phyloP scores from a whole-genome alignment of 1,284 basidiomycete species.

The Prillingera fragicola region DNA sequence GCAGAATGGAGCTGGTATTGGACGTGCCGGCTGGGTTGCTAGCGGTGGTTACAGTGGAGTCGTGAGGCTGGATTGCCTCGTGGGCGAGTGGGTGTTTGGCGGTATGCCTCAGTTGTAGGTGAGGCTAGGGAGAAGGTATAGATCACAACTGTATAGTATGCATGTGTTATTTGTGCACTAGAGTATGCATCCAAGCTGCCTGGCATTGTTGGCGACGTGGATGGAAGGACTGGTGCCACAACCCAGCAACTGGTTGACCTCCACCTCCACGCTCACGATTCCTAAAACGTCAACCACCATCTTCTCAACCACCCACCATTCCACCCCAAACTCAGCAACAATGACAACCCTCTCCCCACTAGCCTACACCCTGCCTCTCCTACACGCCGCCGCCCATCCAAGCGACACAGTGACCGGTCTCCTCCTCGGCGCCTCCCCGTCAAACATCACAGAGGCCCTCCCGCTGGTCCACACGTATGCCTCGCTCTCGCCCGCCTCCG shows the following conservation, averaged over 20 bases:
- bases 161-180: too few relatives aligned
- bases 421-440: slow-evolving; percentile 27
- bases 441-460: slow-evolving; percentile 33
- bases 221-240: too few relatives aligned
- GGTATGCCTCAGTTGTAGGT: slow-evolving; percentile 27
- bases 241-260: too few relatives aligned
- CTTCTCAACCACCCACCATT: too few relatives aligned
- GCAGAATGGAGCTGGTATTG: slow-evolving; percentile 69
- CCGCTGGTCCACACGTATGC: slow-evolving; percentile 48
- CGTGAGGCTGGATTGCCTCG: slow-evolving; percentile 71
- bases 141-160: too few relatives aligned
- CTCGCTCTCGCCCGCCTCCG: slow-evolving; percentile 39
- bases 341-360: slow-evolving; percentile 19
- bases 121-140: too few relatives aligned
- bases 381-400: slow-evolving; percentile 41
- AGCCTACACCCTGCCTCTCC: slow-evolving; percentile 34
- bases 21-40: slow-evolving; percentile 62
- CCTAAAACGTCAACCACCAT: too few relatives aligned
- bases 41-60: slow-evolving; percentile 75
- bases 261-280: too few relatives aligned
- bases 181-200: too few relatives aligned
- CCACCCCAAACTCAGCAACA: too few relatives aligned
- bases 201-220: too few relatives aligned
- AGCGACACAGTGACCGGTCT: slow-evolving; percentile 43
- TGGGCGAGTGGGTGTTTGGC: slow-evolving; percentile 61